phyloP scores from a whole-genome alignment of 768 basidiomycete genomes.

The Strobilomyces confusus region DNA sequence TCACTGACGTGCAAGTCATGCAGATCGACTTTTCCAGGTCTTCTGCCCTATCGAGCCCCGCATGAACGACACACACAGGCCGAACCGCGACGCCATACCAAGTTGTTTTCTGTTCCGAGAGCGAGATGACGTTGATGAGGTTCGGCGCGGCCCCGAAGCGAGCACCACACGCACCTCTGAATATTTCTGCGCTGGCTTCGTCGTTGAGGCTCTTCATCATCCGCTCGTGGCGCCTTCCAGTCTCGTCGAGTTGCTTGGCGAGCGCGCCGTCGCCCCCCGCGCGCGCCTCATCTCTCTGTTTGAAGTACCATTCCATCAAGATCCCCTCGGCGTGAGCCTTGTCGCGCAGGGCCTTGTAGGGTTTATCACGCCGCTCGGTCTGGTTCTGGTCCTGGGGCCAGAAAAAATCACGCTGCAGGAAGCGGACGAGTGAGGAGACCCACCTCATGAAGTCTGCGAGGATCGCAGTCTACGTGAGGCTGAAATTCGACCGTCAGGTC shows the following conservation, averaged over 20 bases:
- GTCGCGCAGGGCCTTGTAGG: constrained; percentile 68
- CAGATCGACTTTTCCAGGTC: constrained; percentile 76
- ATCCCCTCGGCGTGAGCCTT: constrained; percentile 79
- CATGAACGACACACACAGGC: neutral
- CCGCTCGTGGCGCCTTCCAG: constrained; percentile 76
- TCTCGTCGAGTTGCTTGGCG: constrained; percentile 76
- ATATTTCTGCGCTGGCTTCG: constrained; percentile 88
- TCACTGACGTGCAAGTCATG: constrained; percentile 95
- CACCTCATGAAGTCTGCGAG: constrained; percentile 18
- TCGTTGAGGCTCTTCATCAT: constrained; percentile 77
- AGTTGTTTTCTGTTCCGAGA: constrained; percentile 67
- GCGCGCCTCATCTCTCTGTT: constrained; percentile 75
- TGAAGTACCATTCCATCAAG: constrained; percentile 66
- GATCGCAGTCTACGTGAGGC: constrained; percentile 6
- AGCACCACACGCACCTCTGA: constrained; percentile 43
- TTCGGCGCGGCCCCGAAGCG: neutral
- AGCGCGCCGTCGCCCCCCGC: constrained; percentile 63
- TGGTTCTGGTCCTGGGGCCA: constrained; percentile 52
- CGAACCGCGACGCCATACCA: constrained; percentile 34
- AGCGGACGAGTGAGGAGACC: neutral
- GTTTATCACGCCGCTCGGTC: constrained; percentile 61
- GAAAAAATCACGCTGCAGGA: neutral
- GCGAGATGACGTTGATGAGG: neutral
- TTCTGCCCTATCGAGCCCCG: constrained; percentile 46
- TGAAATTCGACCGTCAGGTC: constrained; percentile 54